Evolutionary conservation across 202 grass and related monocot genomes (phyloP), one percentile per base, ranked within the genome.

Genomic region (Elaeis oleifera): DNA sequence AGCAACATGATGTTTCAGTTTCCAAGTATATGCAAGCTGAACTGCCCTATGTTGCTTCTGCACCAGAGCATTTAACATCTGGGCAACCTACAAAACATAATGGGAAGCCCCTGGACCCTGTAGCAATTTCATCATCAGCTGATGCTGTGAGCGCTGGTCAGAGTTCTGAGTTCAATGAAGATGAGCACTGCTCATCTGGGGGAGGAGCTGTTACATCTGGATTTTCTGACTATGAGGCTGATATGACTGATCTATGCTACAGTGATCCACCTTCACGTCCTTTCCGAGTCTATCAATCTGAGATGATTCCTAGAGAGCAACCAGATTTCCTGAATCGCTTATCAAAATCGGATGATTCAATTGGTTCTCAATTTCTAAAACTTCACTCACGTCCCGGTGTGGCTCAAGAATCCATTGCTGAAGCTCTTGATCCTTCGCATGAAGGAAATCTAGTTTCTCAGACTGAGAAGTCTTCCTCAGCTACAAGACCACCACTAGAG

Each of bases 311-410:
- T 48, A 85, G 92, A 71, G 79, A 97, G 60, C 92, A 97, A 67
- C 31, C 61, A 23, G 82, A 75, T 49, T 81, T 80, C 21, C 61
- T 86, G 36, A 84, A 89, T 23, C 81, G 92, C 50, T 78, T 92
- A 54, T 97, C 92, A 16, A 97, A 97, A 86, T 97, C 92, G 53
- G 88, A 92, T 59, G 84, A 97, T 77, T 89, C 88, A 25, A 54
- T 95, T 61, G 80, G 80, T 56, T 78, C 92, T 56, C 84, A 92
- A 64, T 90, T 83, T 79, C 65, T 89, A 26, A 83, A 86, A 72
- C 71, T 63, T 44, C 84, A 90, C 56, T 82, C 81, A 11, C 73
- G 76, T 21, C 71, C 83, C 59, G 65, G 61, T 77, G 75, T 51
- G 54, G 81, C 67, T 63, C 84, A 79, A 59, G 84, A 89, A 76